Conservation (phyloP, 768 basidiomycete species). For the Lentinula raphanica region DNA sequence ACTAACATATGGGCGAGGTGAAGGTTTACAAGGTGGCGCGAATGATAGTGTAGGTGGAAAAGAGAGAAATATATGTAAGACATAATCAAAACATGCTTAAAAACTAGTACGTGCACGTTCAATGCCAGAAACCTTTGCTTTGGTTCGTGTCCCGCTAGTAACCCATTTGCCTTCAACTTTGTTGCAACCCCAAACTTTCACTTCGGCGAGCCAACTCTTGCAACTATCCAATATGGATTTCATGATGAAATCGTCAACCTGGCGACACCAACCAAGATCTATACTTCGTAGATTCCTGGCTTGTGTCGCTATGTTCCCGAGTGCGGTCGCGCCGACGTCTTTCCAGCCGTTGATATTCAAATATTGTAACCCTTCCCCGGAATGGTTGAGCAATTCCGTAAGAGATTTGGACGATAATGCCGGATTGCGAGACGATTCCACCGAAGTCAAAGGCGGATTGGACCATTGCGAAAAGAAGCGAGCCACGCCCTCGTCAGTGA, state of each 20-base stretch:
- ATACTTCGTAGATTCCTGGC: slow-evolving; percentile 44
- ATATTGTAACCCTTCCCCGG: slow-evolving; percentile 47
- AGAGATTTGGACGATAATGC: slow-evolving; percentile 51
- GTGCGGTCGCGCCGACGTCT: slow-evolving; percentile 43
- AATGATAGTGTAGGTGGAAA: no score
- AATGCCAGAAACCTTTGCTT: slow-evolving; percentile 4
- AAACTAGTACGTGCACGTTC: background rate
- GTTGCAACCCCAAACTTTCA: slow-evolving; percentile 56
- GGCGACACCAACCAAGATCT: slow-evolving; percentile 84
- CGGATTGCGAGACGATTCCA: slow-evolving; percentile 65
- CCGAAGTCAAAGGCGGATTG: slow-evolving; percentile 41
- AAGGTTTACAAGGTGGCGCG: no score
- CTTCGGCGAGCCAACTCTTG: slow-evolving; percentile 28
- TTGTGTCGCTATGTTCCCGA: slow-evolving; percentile 29
- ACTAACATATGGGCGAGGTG: no score
- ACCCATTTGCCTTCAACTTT: slow-evolving; percentile 23
- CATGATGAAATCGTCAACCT: slow-evolving; percentile 77
- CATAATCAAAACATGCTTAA: background rate
- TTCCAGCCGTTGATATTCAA: slow-evolving; percentile 81
- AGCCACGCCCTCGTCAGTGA: slow-evolving; percentile 69
- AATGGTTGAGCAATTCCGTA: slow-evolving; percentile 59
- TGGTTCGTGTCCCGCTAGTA: slow-evolving; percentile 4
- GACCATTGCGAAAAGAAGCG: slow-evolving; percentile 61
- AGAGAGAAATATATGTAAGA: no score
- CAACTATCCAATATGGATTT: slow-evolving; percentile 58